Base-by-base conservation (phyloP, 352 stramenopile species). In the Phytophthora cryptogea region DNA sequence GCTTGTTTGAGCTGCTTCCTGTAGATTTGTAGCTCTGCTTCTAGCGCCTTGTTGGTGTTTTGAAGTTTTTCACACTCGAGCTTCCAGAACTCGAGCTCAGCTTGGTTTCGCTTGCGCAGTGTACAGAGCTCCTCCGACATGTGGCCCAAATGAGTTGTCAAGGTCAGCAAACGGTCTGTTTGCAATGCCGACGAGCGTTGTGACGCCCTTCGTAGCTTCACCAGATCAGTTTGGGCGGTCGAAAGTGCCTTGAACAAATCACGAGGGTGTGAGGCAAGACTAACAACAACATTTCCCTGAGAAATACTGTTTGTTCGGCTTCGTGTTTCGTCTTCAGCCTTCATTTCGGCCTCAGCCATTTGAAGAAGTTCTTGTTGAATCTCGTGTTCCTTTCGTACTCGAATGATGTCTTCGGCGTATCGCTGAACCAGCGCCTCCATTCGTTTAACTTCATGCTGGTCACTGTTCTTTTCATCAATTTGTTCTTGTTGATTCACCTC, bases 81-180 rank as follows among this genome's bases (percentile, higher is more conserved):
- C 30, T 84, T 83, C 80, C 80, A 89, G 46, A 76, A 89, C 20
- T 83, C 78, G 4, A 86, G 71, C 37, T 89, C 80, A 0, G 74
- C 67, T 8, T 60, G 65, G n/a, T 81, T 85, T 20, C 78, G 62
- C 32, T 89, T 89, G 9, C 80, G 70, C 13, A 89, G 59, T 48
- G 84, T 88, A n/a, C 72, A 84, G 0, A 89, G 49, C 27, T 89
- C 80, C 48, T 88, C 80, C 1, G 80, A 89, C 36, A 89, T 83
- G 42, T 89, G 80, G 0, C 74, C 64, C 27, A 89, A 60, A 54
- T 89, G 80, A 0, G 69, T 88, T 26, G 80, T 89, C 17, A 88
- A 44, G 4, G 80, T 89, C n/a, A 89, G 45, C 14, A 89, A 45
- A 0, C 80, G 71, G 33, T 89, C 80, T 0, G 78, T 87, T 45